These are phyloP conservation scores for Delonix regia DNA, from an alignment of 306 rosid genomes.

Conservation along the genomic window DNA sequence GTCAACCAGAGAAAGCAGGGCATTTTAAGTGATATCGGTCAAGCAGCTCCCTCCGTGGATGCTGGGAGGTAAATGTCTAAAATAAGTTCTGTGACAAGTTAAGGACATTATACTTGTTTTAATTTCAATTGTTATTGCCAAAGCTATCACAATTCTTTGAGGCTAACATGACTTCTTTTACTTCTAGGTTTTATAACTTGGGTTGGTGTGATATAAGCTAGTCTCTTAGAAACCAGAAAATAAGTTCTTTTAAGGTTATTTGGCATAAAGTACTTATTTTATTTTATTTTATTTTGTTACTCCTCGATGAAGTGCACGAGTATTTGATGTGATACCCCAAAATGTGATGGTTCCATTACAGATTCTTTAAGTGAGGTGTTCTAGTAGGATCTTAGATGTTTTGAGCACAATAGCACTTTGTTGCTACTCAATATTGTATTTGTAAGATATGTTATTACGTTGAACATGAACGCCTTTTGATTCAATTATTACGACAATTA, in stretches of 20 bases:
- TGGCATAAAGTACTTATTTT: not conserved
- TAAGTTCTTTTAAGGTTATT: not conserved
- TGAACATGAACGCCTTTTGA: not conserved
- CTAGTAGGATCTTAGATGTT: not conserved
- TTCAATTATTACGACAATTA: not conserved
- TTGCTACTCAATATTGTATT: not conserved
- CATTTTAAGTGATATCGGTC: constrained; percentile 12
- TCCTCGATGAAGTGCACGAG: not conserved
- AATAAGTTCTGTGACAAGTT: not conserved
- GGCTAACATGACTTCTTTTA: not conserved
- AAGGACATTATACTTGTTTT: not conserved
- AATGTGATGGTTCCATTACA: too few relatives aligned
- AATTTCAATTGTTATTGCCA: not conserved
- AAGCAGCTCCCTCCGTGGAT: constrained; percentile 56
- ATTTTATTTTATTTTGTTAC: not conserved
- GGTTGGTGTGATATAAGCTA: not conserved
- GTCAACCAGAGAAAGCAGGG: constrained; percentile 50
- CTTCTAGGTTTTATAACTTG: not conserved
- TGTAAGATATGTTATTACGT: not conserved
- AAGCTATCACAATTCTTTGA: not conserved
- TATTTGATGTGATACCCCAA: not conserved
- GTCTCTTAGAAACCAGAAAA: not conserved
- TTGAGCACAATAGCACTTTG: not conserved
- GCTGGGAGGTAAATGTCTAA: constrained; percentile 60
- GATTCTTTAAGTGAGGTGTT: not conserved